A percentile compares a stretch with the other conserved stretches of the same genome.
Conservation (phyloP, 1,284 basidiomycete genomes). For the Cystobasidium pallidum region DNA sequence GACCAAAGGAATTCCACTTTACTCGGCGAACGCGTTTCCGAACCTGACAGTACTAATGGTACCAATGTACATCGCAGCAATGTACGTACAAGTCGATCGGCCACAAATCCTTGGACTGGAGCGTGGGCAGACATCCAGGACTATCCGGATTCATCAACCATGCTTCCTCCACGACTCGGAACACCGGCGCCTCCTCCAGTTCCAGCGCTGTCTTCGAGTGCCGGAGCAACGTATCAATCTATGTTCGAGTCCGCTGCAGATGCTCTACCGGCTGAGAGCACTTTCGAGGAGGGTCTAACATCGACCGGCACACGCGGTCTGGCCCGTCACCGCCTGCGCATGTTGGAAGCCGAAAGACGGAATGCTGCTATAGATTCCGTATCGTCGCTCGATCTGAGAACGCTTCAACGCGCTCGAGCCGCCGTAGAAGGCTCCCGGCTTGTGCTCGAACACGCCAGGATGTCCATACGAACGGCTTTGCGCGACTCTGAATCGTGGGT, state of each 20-base stretch:
- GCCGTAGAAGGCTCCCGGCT: conserved; percentile 25
- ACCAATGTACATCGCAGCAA: background rate
- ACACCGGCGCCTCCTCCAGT: conserved; percentile 15
- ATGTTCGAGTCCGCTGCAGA: background rate
- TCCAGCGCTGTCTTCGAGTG: background rate
- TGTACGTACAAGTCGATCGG: conserved; percentile 13
- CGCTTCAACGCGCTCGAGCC: conserved; percentile 3
- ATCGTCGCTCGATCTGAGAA: background rate
- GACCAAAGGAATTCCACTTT: background rate
- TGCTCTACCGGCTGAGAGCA: background rate
- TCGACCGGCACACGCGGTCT: background rate
- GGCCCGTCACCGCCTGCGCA: background rate
- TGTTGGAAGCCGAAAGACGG: background rate
- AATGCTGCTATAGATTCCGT: background rate
- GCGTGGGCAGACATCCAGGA: background rate
- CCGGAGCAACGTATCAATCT: background rate
- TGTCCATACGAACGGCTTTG: conserved; percentile 30
- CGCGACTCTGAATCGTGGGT: conserved; percentile 32
- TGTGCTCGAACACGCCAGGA: conserved; percentile 30
- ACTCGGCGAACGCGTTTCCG: background rate
- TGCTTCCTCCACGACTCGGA: conserved; percentile 34
- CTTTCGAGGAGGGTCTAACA: conserved; percentile 2
- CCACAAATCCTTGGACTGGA: conserved; percentile 3
- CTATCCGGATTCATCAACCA: background rate
- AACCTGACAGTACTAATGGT: background rate